These are phyloP conservation scores for Croton laevigatus DNA, from an alignment of 441 rosid species.

Conservation along the genomic window DNA sequence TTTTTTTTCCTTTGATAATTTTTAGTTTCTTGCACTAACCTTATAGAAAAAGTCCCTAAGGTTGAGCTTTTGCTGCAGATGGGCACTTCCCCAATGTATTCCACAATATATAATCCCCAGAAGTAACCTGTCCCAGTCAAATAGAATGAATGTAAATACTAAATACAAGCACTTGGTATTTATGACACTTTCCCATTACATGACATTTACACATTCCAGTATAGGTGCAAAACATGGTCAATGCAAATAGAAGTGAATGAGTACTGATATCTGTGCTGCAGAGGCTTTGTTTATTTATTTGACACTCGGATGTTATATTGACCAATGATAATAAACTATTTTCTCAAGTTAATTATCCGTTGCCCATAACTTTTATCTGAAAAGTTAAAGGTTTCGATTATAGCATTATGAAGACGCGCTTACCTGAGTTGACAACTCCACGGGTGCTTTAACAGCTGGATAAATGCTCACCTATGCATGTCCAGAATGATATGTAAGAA, in stretches of 20 bases:
- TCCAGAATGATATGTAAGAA: conserved; percentile 18
- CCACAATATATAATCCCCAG: conserved; percentile 94
- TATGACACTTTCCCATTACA: too few relatives aligned
- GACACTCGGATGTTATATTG: neutral
- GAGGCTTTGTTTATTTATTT: neutral
- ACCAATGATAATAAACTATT: neutral
- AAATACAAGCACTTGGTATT: neutral
- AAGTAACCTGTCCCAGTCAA: conserved; percentile 53
- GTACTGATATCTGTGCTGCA: neutral
- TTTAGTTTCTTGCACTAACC: neutral
- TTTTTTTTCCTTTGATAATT: neutral
- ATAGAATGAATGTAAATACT: neutral
- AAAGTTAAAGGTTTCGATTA: neutral
- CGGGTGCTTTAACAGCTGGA: conserved; percentile 82
- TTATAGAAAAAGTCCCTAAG: conserved; percentile 7
- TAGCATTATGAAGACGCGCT: conserved; percentile 9
- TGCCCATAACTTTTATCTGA: neutral
- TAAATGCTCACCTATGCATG: conserved; percentile 80
- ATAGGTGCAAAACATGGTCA: neutral
- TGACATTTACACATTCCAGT: too few relatives aligned
- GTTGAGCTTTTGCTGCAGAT: conserved; percentile 50
- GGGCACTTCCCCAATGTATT: conserved; percentile 95
- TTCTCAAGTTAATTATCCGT: neutral
- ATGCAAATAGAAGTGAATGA: neutral
- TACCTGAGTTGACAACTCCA: conserved; percentile 82